Base-by-base conservation (phyloP, 345 rosid species). In the Eucalyptus decipiens region DNA sequence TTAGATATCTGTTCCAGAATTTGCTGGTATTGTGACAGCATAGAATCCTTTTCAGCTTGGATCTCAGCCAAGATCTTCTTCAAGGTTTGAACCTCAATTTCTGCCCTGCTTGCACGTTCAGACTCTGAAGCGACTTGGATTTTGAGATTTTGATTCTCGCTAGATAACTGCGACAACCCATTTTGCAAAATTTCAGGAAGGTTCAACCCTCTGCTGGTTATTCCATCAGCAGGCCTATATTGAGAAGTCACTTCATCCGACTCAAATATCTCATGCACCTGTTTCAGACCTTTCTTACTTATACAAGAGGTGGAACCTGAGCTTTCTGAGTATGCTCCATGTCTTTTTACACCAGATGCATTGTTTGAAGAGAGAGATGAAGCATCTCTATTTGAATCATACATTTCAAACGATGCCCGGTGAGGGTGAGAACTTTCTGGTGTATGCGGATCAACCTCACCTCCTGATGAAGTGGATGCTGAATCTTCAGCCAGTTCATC, bases 31-130 rank as follows among this genome's bases (percentile, higher is more conserved):
- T 95, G 95, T n/a, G 91, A 92, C 89, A 92, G 91, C 90, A 91
- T 90, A 50, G 95, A 95, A 87, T 95, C 96, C 90, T 96, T 98
- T 91, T 98, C 97, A 85, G 93, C 94, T 62, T 95, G 97, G 92
- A 95, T 91, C 93, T 94, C 96, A 47, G 94, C 92, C 88, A 96
- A 94, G 83, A 94, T 89, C 89, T 93, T 94, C 94, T 93, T 96
- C 89, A 98, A 91, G 81, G 88, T 86, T 65, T 92, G 94, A 87
- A 93, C 93, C 92, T 95, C 99, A 37, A 87, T 89, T 89, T 97
- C 99, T 80, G 95, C 92, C 87, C 90, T 92, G 87, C 93, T 87
- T 85, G 93, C 90, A 85, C 90, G 89, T 88, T 92, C 93, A 83
- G 91, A 91, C 30, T 94, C 93, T 2, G 89, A 90, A 89, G 90